phyloP scores from a whole-genome alignment of 1,284 basidiomycete genomes.

The Pascua guehoae region DNA sequence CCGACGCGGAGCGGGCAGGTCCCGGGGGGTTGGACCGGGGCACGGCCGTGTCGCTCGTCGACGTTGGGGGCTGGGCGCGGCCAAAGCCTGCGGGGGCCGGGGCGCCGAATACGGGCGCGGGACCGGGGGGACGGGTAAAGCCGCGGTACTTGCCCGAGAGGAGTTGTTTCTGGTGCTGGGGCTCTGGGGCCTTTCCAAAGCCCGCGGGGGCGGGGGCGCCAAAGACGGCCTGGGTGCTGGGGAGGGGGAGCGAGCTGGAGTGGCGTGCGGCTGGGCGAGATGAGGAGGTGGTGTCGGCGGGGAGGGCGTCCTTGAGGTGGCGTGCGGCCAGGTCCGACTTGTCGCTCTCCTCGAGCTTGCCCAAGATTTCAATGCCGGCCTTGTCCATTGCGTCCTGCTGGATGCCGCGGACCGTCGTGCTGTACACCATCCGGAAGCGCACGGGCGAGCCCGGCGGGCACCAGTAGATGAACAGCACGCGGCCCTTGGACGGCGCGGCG shows the following conservation, averaged over 20 bases:
- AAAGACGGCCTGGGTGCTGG: constrained; percentile 8
- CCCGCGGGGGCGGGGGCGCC: constrained; percentile 19
- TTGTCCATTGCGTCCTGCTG: constrained; percentile 59
- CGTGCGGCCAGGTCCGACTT: constrained; percentile 61
- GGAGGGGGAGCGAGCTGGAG: constrained; percentile 6
- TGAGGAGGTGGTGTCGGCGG: constrained; percentile 13
- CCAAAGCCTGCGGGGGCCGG: constrained; percentile 16
- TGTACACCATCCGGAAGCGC: constrained; percentile 81
- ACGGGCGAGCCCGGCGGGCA: constrained; percentile 75
- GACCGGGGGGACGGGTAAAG: constrained; percentile 13
- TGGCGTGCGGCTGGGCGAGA: constrained; percentile 4
- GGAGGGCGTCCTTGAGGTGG: constrained; percentile 27
- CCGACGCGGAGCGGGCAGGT: not conserved
- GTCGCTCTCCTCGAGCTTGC: constrained; percentile 72
- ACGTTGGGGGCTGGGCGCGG: not conserved
- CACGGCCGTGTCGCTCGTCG: not conserved
- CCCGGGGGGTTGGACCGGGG: not conserved
- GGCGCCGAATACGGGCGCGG: constrained; percentile 20
- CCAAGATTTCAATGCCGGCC: constrained; percentile 47
- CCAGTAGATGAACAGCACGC: constrained; percentile 76
- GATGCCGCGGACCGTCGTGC: constrained; percentile 61
- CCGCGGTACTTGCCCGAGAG: no score
- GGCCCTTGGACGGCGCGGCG: constrained; percentile 28
- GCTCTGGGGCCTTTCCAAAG: constrained; percentile 13
- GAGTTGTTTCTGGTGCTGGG: no score